Conservation (phyloP, 179 eudicot species). For the Sideroxylon spinosum region DNA sequence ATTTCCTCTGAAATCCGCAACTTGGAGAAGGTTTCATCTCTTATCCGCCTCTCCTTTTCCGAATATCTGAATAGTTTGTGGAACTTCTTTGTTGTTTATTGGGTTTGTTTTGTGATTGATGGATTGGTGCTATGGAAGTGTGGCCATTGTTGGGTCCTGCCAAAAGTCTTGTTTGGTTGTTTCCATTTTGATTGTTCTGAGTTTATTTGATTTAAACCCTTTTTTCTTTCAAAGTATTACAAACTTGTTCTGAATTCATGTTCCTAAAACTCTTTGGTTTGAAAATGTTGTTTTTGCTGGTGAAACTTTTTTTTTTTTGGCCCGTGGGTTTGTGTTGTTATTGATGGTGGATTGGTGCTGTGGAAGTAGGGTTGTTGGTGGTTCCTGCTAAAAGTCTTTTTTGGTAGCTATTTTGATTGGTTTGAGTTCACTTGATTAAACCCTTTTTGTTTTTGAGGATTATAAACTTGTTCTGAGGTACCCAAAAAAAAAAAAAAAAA, state of each 20-base stretch:
- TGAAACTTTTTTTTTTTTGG: background rate
- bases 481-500: no score
- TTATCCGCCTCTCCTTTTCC: background rate
- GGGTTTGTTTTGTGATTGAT: conserved; percentile 9
- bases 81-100: background rate
- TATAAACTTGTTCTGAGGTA: background rate
- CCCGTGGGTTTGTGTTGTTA: conserved; percentile 10
- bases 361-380: background rate
- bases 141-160: background rate
- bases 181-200: background rate
- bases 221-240: no score
- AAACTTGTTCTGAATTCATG: no score
- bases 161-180: background rate
- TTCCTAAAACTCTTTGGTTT: no score
- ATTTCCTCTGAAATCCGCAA: conserved; percentile 63
- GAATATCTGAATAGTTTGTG: background rate
- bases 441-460: background rate
- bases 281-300: background rate
- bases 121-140: background rate
- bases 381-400: background rate
- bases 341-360: background rate
- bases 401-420: no score
- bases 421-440: background rate
- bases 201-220: no score
- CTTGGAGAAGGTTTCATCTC: conserved; percentile 54